A percentile compares a stretch with the other conserved stretches of the same genome.
Conservation (phyloP, 805 yeast species). For the Ogataea pini region DNA sequence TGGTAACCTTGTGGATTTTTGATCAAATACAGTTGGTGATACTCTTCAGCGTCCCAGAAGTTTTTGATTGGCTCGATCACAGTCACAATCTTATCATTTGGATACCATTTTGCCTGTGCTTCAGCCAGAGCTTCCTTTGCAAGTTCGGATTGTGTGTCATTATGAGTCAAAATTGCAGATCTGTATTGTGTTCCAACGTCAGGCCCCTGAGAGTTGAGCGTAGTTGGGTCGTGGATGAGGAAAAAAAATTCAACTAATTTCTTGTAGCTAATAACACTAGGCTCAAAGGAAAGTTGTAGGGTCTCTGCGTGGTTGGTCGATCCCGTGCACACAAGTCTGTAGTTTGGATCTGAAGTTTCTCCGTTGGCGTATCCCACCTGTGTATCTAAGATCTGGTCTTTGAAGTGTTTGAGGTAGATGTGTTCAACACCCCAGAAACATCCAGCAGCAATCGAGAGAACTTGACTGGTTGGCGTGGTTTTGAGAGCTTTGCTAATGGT, state of each 20-base stretch:
- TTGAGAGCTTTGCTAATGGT: constrained; percentile 28
- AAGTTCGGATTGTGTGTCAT: constrained; percentile 47
- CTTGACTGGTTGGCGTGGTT: constrained; percentile 42
- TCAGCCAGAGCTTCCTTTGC: constrained; percentile 45
- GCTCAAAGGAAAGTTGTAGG: constrained; percentile 81
- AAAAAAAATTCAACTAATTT: constrained; percentile 82
- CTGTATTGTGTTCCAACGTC: constrained; percentile 91
- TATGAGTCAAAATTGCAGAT: constrained; percentile 71
- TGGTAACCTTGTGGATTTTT: constrained; percentile 86
- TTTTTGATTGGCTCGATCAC: constrained; percentile 61
- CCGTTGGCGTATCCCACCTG: constrained; percentile 95
- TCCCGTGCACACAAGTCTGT: constrained; percentile 74
- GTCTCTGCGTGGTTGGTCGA: constrained; percentile 82
- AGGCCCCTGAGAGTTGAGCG: constrained; percentile 78
- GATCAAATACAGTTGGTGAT: constrained; percentile 81
- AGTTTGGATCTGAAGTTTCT: constrained; percentile 49
- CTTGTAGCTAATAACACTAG: constrained; percentile 54
- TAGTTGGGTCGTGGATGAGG: constrained; percentile 93
- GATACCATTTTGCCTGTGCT: constrained; percentile 75
- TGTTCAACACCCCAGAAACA: constrained; percentile 93
- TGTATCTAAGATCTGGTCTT: constrained; percentile 65
- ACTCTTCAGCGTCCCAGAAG: constrained; percentile 94
- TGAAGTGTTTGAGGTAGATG: constrained; percentile 71
- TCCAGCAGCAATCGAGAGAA: constrained; percentile 60
- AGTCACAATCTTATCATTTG: constrained; percentile 68